Base-by-base conservation (phyloP, 768 basidiomycete species). In the Suillus subalutaceus region DNA sequence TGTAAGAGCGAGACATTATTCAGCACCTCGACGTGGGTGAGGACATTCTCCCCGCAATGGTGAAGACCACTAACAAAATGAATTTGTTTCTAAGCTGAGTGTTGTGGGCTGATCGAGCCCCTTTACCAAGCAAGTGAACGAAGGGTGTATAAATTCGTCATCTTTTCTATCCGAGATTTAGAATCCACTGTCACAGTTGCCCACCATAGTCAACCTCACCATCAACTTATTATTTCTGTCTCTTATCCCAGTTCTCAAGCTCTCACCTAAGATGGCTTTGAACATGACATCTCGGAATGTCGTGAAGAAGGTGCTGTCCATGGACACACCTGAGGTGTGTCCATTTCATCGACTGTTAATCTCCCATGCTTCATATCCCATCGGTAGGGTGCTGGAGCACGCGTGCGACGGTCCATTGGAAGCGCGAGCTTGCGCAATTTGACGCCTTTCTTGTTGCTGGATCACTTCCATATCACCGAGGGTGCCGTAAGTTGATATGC, bases 381-480 rank as follows among this genome's bases (percentile, higher is more conserved):
- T 26, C 12, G 40, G 7, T 65, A 92, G 90, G 94, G 96, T 10
- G 90, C 79, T 3, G 94, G 94, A 7, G 96, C 91, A 20, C 81
- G 84, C 61, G 97, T 98, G 26, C 85, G 95, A 65, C 83, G 97
- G 59, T 92, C 90, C 50, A 97, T 98, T 68, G 97, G 97, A 8
- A 85, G 88, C 4, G 79, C 81, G 77, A 81, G 76, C 55, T 81
- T 98, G 44, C 83, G 89, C 60, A 97, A 96, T 74, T 79, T 97
- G 48, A 90, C 91, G 0, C 96, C 96, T 1, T 98, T 98, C 83
- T 83, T 98, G 63, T 89, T 98, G 91, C 80, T 93, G 13, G 92
- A 94, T 74, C 90, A 96, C 73, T 94, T 94, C 73, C 86, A 89
- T 71, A 84, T 92, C 64, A 77, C 80, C 1, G 76, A 86, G 72